Evolutionary conservation across 2,329 filamentous ascomycete genomes (phyloP), one percentile per base, ranked within the genome.

Genomic region (Fusarium lateritium): DNA sequence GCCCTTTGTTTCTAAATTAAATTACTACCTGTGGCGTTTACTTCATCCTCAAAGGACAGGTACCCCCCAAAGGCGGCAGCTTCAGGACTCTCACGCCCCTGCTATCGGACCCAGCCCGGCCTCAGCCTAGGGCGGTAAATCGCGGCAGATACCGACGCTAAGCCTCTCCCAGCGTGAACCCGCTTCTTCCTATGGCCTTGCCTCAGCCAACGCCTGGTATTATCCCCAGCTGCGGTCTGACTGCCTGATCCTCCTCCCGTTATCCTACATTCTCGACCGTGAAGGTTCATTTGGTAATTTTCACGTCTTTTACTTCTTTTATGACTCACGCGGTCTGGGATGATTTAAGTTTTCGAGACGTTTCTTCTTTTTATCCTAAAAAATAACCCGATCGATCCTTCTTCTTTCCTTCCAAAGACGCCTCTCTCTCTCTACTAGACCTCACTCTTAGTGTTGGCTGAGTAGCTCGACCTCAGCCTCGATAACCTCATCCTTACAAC

Each of bases 151-250:
- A 33, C 22, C 44, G 43, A 15, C 40, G 26, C 73, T 75, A 75
- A 53, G 21, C 73, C 56, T 2, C 26, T 63, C 70, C 50, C 49
- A 62, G 57, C 31, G 26, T 43, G 33, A 46, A 45, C 58, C 70
- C 69, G 53, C 68, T 73, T 62, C 57, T 56, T 54, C 60, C 61
- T 62, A 50, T 57, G 62, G 62, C 69, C 66, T 70, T 73, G 71
- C 69, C 67, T 75, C 70, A 74, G 62, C 54, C 63, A 66, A 69
- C 64, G 65, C 72, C 46, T 69, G 59, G 66, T 57, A 65, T 63
- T 60, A 65, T 59, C 70, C 60, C 61, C 70, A 73, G 71, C 73
- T 75, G 62, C 67, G 59, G 67, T 73, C 73, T 75, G 72, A 61
- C 60, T 76, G 74, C 73, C 74, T 76, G 69, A 76, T 73, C 63